Conservation (phyloP, 768 basidiomycete genomes). For the Fomitopsis serialis region DNA sequence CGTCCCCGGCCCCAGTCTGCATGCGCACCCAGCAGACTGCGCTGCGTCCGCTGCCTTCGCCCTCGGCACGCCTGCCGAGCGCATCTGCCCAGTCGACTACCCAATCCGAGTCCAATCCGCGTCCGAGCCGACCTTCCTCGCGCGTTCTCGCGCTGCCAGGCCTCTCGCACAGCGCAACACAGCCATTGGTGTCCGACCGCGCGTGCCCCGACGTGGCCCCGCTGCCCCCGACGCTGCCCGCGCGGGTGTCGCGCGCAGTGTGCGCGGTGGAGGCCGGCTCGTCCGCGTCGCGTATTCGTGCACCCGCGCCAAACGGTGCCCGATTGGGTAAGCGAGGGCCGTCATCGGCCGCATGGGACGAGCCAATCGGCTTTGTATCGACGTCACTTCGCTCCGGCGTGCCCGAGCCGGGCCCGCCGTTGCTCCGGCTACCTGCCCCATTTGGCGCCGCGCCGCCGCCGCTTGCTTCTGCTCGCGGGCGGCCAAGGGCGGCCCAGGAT, state of each 20-base stretch:
- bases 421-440: neutral
- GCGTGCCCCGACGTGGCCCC: no score
- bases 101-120: neutral
- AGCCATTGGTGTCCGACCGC: neutral
- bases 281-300: neutral
- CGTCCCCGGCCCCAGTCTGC: neutral
- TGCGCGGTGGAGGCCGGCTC: neutral
- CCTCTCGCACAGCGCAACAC: neutral
- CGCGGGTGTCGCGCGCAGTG: neutral
- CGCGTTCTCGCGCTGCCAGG: neutral
- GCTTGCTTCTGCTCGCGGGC: no score
- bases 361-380: no score
- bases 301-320: no score
- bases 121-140: neutral
- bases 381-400: no score
- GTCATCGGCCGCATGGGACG: no score
- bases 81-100: neutral
- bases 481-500: neutral
- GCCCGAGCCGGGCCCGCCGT: no score
- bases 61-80: neutral
- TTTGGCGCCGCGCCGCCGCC: neutral
- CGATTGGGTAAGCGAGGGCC: no score
- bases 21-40: neutral
- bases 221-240: neutral
- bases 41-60: no score